Evolutionary conservation across 345 rosid species (phyloP), one percentile per base, ranked within the genome.

Genomic region (Turnera subulata): DNA sequence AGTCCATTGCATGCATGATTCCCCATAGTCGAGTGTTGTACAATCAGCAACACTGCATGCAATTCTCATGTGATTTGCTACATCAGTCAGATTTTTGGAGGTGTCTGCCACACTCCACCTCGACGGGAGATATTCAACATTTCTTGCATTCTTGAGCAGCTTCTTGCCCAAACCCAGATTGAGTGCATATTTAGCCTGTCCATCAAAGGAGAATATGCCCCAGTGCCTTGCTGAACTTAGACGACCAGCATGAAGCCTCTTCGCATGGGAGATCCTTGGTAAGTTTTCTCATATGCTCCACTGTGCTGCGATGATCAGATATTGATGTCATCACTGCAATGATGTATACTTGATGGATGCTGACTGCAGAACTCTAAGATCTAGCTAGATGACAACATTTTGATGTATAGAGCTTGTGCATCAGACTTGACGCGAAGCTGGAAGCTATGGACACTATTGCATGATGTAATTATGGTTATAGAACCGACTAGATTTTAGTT

Each of bases 121-220:
- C 1, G 86, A 80, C 0, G 97, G 96, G 37, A 93, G 94, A 73
- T 93, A 89, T 60, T 84, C 67, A 16, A 93, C 92, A 24, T 81
- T 70, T 62, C 65, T 72, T 0, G 97, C 94, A 56, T 89, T 84
- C 81, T 80, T 81, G 64, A 93, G 63, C 56, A 67, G 55, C 71
- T 60, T 78, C 76, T 74, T 83, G 43, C 98, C 98, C 73, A 78
- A 57, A 21, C 94, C 91, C 15, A 89, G 86, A 73, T 87, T 74
- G 47, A 89, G 80, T 6, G 83, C 74, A 59, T 93, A 93, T 67
- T 93, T 93, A 51, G 97, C 92, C 72, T 89, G 99, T 46, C 97
- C 99, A 62, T 93, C 99, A 14, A 89, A 93, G 35, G 96, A 87
- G 84, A 93, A 89, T 59, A 87, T 85, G 6, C 99, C 97, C 99